Evolutionary conservation across 768 basidiomycete species (phyloP), one percentile per base, ranked within the genome.

Genomic region (Suillus paluster): DNA sequence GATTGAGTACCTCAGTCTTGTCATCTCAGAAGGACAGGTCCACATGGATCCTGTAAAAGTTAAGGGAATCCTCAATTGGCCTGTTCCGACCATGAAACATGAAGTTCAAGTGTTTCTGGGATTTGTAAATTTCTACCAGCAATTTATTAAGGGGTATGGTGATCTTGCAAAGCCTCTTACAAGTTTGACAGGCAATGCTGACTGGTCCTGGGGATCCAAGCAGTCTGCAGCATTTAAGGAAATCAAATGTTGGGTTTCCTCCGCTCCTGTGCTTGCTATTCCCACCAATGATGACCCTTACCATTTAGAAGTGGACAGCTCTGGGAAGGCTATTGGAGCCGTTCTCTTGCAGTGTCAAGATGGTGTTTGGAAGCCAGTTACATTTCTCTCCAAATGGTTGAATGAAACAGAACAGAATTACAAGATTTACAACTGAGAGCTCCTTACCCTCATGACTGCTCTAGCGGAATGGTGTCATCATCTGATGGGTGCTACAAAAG

Each of bases 381-480:
- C 74, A 0, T 85, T 76, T 64, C 63, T 68, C 12, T 83, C 78
- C 0, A 70, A 73, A 9, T 68, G 69, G 14, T 60, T 81, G 1
- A 68, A 57, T 17, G 34, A 59, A 0, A 70, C 77, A 0, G 79
- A 85, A 67, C 58, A 69, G 5, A 84, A 85, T 64, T 85, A 85
- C 65, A 70, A 79, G 14, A 73, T 78, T 45, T 71, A 80, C 49
- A 75, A 86, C 66, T 76, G 78, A 62, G 84, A 87, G 68, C 61
- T 86, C 1, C 73, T 84, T 3, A 80, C 83, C 0, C 80, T 85
- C 41, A 73, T 84, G n/a, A 33, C 69, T 34, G 72, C 73, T 0
- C 64, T 82, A 2, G 30, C 66, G 3, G 71, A 77, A n/a, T 76
- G 75, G 75, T 63, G 73, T 19, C 67, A 76, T 52, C 23, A 57